Evolutionary conservation across 1,139 yeast species (phyloP), one percentile per base, ranked within the genome.

Genomic region (Arxiozyma heterogenica): DNA sequence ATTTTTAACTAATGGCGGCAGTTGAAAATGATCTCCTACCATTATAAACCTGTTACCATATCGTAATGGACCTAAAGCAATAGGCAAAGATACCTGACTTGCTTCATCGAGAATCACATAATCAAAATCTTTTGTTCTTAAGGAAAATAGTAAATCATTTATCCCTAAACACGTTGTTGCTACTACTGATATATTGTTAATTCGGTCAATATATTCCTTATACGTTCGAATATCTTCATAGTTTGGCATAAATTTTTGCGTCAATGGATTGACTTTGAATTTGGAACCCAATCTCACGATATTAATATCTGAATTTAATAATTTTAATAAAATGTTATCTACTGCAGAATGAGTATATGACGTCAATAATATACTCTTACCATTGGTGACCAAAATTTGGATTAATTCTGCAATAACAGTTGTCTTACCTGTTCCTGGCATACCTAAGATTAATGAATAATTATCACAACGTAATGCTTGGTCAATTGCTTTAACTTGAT

Each of bases 371-470:
- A 93, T 85, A 0, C 87, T 75, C 62, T 86, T 86, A 1, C 81
- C 82, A 42, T 76, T 76, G 0, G 70, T 69, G 0, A 84, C 86
- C 41, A 93, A 70, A 44, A 78, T 71, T 55, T 78, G 75, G 48
- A 91, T 84, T 18, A 93, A 67, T 49, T 84, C 83, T 0, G 95
- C 88, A 56, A 93, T 88, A 0, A 91, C 86, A 0, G 98, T 91
- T 0, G 98, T 93, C 66, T 94, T 93, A 18, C 99, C 99, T 0
- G 98, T 93, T 1, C 99, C 99, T 0, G 98, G 98, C 98, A 94
- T 93, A 1, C 99, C 99, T 55, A 91, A 72, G 41, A 93, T 80
- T 59, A 93, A 74, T 2, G 93, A 75, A 66, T 87, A 93, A 65
- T 91, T 96, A 51, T 83, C 70, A 0, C 95, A 78, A 21, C 76